phyloP scores from a whole-genome alignment of 257 asterid species.

The Cruciata laevipes region DNA sequence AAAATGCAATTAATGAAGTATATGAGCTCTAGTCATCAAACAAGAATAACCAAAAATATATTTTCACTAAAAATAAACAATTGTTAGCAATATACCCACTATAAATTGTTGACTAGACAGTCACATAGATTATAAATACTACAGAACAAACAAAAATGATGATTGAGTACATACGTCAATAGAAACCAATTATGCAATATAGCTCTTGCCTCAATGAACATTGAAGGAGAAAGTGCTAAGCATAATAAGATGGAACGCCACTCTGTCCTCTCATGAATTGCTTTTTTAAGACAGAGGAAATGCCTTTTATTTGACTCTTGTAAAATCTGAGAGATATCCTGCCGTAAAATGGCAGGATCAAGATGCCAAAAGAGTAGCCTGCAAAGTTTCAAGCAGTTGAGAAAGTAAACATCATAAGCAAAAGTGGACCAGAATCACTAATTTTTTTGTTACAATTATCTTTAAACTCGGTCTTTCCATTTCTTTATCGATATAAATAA shows the following conservation, averaged over 20 bases:
- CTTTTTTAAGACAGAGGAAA: conserved; percentile 45
- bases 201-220: conserved; percentile 64
- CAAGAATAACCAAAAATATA: neutral
- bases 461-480: neutral
- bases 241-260: conserved; percentile 59
- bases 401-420: neutral
- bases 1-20: neutral
- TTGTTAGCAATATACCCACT: neutral
- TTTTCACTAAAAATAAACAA: neutral
- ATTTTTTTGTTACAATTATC: neutral
- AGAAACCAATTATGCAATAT: conserved; percentile 70
- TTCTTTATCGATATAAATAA: neutral
- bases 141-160: conserved; percentile 7
- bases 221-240: conserved; percentile 53
- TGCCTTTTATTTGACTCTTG: conserved; percentile 43
- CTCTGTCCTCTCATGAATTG: conserved; percentile 47
- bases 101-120: neutral
- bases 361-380: conserved; percentile 69
- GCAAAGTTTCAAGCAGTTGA: conserved; percentile 21
- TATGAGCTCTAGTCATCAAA: neutral
- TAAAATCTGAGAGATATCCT: conserved; percentile 49
- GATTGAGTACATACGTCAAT: conserved; percentile 41
- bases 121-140: neutral
- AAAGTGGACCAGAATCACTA: neutral
- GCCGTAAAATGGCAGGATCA: conserved; percentile 55